These are phyloP conservation scores for Saitozyma podzolica DNA, from an alignment of 768 basidiomycete species.

Conservation along the genomic window DNA sequence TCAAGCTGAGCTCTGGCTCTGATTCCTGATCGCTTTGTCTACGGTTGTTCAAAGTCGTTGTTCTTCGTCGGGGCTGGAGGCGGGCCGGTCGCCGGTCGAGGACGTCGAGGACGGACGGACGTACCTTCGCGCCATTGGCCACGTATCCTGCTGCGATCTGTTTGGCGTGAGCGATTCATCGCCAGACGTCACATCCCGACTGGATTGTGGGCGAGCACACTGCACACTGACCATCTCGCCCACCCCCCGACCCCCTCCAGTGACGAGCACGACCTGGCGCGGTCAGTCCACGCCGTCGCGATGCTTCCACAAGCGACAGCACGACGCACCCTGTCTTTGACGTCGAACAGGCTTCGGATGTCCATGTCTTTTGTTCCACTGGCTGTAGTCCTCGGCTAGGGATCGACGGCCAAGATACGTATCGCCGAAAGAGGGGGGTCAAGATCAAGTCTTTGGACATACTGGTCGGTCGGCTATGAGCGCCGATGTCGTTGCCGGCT, in stretches of 20 bases:
- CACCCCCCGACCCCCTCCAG: slow-evolving; percentile 67
- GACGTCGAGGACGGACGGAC: too few relatives aligned
- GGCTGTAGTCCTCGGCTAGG: too few relatives aligned
- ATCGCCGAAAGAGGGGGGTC: too few relatives aligned
- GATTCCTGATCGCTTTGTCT: background rate
- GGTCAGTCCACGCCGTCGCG: too few relatives aligned
- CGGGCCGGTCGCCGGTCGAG: background rate
- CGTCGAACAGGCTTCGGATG: slow-evolving; percentile 54
- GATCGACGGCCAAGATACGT: too few relatives aligned
- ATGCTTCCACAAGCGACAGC: background rate
- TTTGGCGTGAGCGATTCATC: background rate
- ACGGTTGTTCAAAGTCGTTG: background rate
- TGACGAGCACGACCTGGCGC: slow-evolving; percentile 59
- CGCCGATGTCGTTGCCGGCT: too few relatives aligned
- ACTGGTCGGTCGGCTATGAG: too few relatives aligned
- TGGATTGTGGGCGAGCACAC: background rate
- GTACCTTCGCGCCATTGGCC: slow-evolving; percentile 60
- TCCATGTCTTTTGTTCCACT: slow-evolving; percentile 22
- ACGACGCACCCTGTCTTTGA: slow-evolving; percentile 54
- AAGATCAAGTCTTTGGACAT: too few relatives aligned
- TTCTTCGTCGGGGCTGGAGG: background rate
- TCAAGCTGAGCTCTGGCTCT: background rate
- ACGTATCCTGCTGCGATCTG: slow-evolving; percentile 68
- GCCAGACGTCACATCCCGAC: background rate
- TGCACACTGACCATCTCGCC: slow-evolving; percentile 62